Evolutionary conservation across 164 flowering plant genomes (phyloP), one percentile per base, ranked within the genome.

Genomic region (Buxus sempervirens): DNA sequence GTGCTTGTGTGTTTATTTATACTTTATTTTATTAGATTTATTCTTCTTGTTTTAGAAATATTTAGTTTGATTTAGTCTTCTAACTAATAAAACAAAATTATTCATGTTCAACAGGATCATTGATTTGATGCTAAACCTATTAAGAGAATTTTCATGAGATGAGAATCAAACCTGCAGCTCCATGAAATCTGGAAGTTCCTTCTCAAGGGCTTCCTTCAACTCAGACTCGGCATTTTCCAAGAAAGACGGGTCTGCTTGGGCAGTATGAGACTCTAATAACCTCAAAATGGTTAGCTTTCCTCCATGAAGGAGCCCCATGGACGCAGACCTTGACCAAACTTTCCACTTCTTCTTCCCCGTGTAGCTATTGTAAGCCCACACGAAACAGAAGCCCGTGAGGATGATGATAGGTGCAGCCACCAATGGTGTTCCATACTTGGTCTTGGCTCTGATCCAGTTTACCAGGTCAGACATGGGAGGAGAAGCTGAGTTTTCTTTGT

Each of bases 231-330:
- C 76, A 12, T 14, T 58, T 0, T 26, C 69, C 1, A 64, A 20
- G 12, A 38, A n/a, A 10, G 25, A 8, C 9, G 60, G 42, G 23
- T 65, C 58, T 1, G 68, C 72, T 1, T 19, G 55, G 9, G 70
- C 75, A 21, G 32, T 38, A 4, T 75, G 79, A 15, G 65, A 72
- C 26, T 72, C 72, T 10, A 79, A 4, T 26, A 76, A 51, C 66
- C 82, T 81, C 77, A 72, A 65, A 57, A 81, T 1, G 32, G 80
- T 77, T 23, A 71, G 14, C 20, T 60, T 63, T 7, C 84, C 84
- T 45, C 84, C 79, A 41, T 68, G 84, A 16, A 81, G 69, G 1
- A 70, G 45, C n/a, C 62, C 77, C 4, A 81, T 3, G 21, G 77
- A 68, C 23, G 66, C 5, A n/a, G 78, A 74, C 69, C 82, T 70